Evolutionary conservation across 805 yeast species (phyloP).

Genomic region (Ogataea dorogensis): DNA sequence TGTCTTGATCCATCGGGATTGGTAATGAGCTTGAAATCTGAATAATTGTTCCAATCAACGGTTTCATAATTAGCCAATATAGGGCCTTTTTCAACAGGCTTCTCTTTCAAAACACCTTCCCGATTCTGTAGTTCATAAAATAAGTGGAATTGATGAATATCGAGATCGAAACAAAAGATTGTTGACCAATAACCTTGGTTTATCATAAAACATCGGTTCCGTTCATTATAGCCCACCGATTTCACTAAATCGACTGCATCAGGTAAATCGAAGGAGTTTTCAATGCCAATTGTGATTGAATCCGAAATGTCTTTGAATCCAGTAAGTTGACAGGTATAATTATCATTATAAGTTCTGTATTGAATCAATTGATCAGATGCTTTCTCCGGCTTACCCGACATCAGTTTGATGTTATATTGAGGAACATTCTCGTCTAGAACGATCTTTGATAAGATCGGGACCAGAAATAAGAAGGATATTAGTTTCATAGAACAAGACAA

Average conservation of each 20-base stretch:
- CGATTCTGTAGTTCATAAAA: no score
- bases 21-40: constrained; percentile 27
- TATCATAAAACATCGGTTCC: neutral
- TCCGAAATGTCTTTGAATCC: no score
- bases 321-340: no score
- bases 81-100: no score
- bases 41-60: constrained; percentile 15
- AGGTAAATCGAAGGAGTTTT: neutral
- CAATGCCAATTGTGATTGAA: no score
- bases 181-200: neutral
- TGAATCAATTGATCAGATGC: neutral
- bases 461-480: neutral
- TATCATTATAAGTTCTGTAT: no score
- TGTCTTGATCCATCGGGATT: constrained; percentile 27
- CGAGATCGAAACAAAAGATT: neutral
- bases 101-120: no score
- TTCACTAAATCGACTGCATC: neutral
- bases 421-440: constrained; percentile 2
- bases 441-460: neutral
- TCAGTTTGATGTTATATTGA: neutral
- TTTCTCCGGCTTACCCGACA: neutral
- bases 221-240: neutral
- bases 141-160: neutral
- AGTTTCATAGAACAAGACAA: no score
- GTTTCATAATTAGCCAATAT: constrained; percentile 18